Conservation (phyloP, 371 early-diverging fungal genomes). For the Capillidium heterosporum region DNA sequence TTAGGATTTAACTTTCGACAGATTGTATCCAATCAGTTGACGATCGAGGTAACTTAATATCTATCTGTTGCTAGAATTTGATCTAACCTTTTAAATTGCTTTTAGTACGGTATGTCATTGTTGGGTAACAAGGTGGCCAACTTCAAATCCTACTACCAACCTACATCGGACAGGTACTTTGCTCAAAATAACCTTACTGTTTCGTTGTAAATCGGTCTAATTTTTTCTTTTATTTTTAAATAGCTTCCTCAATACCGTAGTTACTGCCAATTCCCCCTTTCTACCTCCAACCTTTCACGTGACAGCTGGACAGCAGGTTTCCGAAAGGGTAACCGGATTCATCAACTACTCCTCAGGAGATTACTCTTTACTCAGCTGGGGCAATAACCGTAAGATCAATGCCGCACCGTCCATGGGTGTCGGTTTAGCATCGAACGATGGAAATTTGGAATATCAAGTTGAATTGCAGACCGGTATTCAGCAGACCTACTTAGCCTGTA, state of each 20-base stretch:
- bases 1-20: constrained; percentile 52
- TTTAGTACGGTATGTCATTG: constrained; percentile 32
- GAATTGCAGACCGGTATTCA: constrained; percentile 38
- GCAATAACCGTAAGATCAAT: constrained; percentile 21
- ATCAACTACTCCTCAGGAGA: constrained; percentile 59
- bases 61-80: background rate
- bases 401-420: constrained; percentile 37
- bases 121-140: constrained; percentile 31
- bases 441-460: constrained; percentile 24
- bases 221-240: background rate
- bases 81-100: background rate
- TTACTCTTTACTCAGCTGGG: constrained; percentile 47
- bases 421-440: constrained; percentile 30
- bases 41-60: constrained; percentile 32
- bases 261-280: constrained; percentile 14
- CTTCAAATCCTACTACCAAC: constrained; percentile 46
- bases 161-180: constrained; percentile 36
- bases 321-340: constrained; percentile 43
- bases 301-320: constrained; percentile 42
- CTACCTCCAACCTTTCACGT: constrained; percentile 43
- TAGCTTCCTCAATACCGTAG: background rate
- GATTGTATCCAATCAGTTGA: constrained; percentile 44
- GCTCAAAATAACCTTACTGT: background rate
- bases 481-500: constrained; percentile 23
- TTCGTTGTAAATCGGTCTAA: too few species aligned